A percentile compares a stretch with the other conserved stretches of the same genome.
These are phyloP conservation scores for Decorospora gaudefroyi DNA, from an alignment of 2,329 filamentous ascomycete genomes.

Conservation along the genomic window DNA sequence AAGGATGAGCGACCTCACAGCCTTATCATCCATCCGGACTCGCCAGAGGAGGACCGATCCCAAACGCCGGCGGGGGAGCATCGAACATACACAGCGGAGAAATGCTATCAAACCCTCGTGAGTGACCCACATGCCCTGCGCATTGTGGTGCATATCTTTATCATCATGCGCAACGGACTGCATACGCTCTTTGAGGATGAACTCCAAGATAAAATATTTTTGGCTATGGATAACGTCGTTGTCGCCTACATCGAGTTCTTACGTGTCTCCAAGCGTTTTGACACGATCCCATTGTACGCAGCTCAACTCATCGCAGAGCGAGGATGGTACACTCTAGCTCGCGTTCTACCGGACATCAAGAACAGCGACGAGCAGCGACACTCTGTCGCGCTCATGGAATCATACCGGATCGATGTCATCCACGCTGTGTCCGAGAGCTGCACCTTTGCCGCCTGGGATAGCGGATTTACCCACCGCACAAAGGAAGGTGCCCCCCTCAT, in stretches of 20 bases:
- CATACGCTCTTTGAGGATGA: slow-evolving; percentile 17
- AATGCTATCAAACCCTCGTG: slow-evolving; percentile 42
- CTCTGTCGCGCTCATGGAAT: slow-evolving; percentile 74
- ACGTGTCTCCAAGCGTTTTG: slow-evolving; percentile 65
- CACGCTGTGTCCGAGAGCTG: slow-evolving; percentile 74
- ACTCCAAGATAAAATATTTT: slow-evolving; percentile 35
- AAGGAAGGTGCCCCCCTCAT: slow-evolving; percentile 24
- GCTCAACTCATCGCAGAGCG: slow-evolving; percentile 71
- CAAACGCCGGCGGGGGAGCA: slow-evolving; percentile 26
- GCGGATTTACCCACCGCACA: slow-evolving; percentile 35
- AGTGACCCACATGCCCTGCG: slow-evolving; percentile 52
- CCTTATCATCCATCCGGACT: slow-evolving; percentile 41
- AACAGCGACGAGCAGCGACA: slow-evolving; percentile 66
- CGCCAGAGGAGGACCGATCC: slow-evolving; percentile 19
- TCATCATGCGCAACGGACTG: slow-evolving; percentile 63
- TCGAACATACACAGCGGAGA: slow-evolving; percentile 29
- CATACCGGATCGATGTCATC: slow-evolving; percentile 72
- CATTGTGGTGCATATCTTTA: slow-evolving; percentile 59
- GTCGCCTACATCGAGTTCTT: slow-evolving; percentile 82
- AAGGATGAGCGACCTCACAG: slow-evolving; percentile 34
- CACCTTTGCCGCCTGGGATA: slow-evolving; percentile 45
- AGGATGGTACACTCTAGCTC: slow-evolving; percentile 71
- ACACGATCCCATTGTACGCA: slow-evolving; percentile 85
- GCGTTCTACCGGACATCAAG: slow-evolving; percentile 74
- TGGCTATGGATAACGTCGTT: slow-evolving; percentile 71